Conservation (phyloP, 768 basidiomycete species). For the Brasilioporus rufonigricans region DNA sequence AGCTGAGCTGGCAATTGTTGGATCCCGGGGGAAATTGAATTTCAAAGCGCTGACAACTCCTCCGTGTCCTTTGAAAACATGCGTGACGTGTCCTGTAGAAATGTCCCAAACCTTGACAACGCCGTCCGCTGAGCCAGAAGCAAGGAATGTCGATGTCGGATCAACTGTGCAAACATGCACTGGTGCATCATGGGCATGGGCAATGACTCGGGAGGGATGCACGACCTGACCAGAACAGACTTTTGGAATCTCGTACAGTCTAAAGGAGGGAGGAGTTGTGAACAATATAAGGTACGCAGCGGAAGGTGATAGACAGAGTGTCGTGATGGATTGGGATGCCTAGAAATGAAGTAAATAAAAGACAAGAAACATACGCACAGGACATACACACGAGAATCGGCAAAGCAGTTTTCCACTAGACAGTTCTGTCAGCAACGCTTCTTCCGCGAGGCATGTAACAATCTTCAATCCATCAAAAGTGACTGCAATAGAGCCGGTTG, state of each 20-base stretch:
- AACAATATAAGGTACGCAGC: constrained; percentile 75
- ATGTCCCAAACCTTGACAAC: constrained; percentile 98
- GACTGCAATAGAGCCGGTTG: constrained; percentile 80
- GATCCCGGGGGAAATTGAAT: constrained; percentile 76
- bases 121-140: constrained; percentile 95
- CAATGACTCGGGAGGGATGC: constrained; percentile 69
- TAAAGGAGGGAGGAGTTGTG: constrained; percentile 76
- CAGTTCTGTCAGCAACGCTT: constrained; percentile 82
- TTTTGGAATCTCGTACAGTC: constrained; percentile 77
- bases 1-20: constrained; percentile 44
- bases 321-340: constrained; percentile 84
- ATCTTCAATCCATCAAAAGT: constrained; percentile 76
- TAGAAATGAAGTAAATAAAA: constrained; percentile 30
- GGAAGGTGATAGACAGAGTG: constrained; percentile 79
- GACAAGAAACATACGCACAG: background rate
- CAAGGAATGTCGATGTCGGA: constrained; percentile 86
- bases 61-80: constrained; percentile 94
- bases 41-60: constrained; percentile 92
- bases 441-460: constrained; percentile 84
- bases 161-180: constrained; percentile 86
- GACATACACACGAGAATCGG: constrained; percentile 78
- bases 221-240: constrained; percentile 47
- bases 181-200: constrained; percentile 90
- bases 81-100: constrained; percentile 82
- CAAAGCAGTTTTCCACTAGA: constrained; percentile 71